phyloP scores from a whole-genome alignment of 345 rosid genomes.

The Dovyalis caffra region DNA sequence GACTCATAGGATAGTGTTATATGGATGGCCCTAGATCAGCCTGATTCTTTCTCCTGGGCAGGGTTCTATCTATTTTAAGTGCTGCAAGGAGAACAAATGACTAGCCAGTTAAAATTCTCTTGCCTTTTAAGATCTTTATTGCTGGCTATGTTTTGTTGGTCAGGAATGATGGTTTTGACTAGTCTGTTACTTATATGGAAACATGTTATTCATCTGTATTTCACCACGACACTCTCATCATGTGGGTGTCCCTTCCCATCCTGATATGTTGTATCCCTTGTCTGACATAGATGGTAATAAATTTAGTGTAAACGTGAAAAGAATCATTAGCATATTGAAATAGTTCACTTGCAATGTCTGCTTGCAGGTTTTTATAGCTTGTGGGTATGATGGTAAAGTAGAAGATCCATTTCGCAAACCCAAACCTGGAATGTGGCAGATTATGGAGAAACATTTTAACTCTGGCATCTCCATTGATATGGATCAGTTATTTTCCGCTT shows the following conservation, averaged over 20 bases:
- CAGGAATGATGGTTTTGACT: background rate
- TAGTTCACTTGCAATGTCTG: slow-evolving; percentile 1
- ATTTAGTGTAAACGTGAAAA: background rate
- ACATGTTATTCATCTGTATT: background rate
- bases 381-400: slow-evolving; percentile 54
- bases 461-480: slow-evolving; percentile 72
- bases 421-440: slow-evolving; percentile 84
- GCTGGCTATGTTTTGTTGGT: background rate
- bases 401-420: slow-evolving; percentile 87
- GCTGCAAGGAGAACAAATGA: background rate
- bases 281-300: background rate
- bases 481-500: slow-evolving; percentile 57
- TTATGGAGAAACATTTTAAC: slow-evolving; percentile 83
- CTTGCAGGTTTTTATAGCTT: slow-evolving; percentile 82
- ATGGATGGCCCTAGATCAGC: background rate
- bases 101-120: background rate
- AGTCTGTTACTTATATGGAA: background rate
- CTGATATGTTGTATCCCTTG: background rate
- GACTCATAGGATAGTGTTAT: background rate
- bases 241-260: background rate
- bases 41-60: background rate
- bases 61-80: background rate
- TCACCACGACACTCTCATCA: background rate
- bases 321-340: no score
- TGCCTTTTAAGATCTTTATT: background rate